Evolutionary conservation across 208 protist genomes (phyloP).

Genomic region (Leishmania tarentolae): DNA sequence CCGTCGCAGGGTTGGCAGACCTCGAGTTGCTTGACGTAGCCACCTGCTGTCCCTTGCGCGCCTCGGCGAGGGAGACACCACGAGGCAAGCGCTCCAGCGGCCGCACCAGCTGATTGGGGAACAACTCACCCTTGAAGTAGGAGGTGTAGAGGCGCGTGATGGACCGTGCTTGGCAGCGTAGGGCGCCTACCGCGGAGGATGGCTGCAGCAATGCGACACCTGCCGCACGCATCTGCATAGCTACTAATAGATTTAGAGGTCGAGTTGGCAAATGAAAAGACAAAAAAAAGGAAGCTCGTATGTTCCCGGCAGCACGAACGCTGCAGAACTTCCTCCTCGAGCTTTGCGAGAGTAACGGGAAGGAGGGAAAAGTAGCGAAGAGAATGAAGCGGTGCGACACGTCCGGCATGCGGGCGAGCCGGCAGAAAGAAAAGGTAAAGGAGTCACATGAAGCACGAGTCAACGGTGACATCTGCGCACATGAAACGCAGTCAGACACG

Average conservation of each 20-base stretch:
- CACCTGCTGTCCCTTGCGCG: conserved; percentile 18
- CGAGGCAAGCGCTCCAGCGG: conserved; percentile 54
- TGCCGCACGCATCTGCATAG: conserved; percentile 6
- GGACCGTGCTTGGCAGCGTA: conserved; percentile 51
- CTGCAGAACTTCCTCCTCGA: not conserved
- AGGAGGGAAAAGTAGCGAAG: not conserved
- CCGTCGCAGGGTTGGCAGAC: not conserved
- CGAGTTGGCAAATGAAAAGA: conserved; percentile 1
- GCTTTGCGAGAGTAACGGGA: not conserved
- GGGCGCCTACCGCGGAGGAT: conserved; percentile 3
- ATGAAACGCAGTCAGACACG: not conserved
- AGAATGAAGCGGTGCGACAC: not conserved
- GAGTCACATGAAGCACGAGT: not conserved
- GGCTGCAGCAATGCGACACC: not conserved
- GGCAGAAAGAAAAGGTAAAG: not conserved
- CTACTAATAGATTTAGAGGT: no score
- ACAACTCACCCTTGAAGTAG: conserved; percentile 77
- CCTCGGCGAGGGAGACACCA: conserved; percentile 31
- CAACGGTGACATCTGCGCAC: not conserved
- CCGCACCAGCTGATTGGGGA: conserved; percentile 77
- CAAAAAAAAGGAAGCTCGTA: not conserved
- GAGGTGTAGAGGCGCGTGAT: conserved; percentile 89
- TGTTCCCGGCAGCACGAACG: not conserved
- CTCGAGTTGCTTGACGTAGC: not conserved
- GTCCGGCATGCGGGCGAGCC: not conserved